A percentile compares a stretch with the other conserved stretches of the same genome.
Evolutionary conservation across 1,284 basidiomycete genomes (phyloP).

Genomic region (Exobasidium cylindrosporum): DNA sequence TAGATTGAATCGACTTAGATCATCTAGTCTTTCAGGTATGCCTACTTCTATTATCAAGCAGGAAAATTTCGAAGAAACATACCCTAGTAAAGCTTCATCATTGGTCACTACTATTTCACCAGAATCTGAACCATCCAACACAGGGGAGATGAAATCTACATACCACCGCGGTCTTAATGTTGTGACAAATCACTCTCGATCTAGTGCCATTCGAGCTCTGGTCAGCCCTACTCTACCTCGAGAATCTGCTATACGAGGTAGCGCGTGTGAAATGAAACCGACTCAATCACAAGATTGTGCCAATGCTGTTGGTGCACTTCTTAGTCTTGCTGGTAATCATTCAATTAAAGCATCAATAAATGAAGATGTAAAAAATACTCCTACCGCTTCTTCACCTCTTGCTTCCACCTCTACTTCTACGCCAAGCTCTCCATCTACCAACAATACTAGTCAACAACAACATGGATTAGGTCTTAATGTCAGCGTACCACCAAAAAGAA

Average conservation of each 20-base stretch:
- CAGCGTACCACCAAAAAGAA: background rate
- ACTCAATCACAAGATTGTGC: background rate
- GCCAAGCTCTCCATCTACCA: background rate
- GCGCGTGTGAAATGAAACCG: constrained; percentile 9
- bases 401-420: background rate
- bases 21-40: background rate
- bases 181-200: background rate
- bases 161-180: background rate
- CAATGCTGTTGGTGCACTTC: constrained; percentile 7
- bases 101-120: background rate
- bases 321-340: constrained; percentile 6
- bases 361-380: background rate
- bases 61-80: background rate
- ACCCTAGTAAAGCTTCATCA: background rate
- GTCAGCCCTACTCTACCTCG: constrained; percentile 9
- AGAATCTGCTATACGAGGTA: constrained; percentile 9
- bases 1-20: background rate
- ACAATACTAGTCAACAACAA: background rate
- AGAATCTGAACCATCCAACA: background rate
- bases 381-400: background rate
- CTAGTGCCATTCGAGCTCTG: constrained; percentile 4
- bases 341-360: background rate
- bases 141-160: background rate
- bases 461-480: constrained; percentile 1
- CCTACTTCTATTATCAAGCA: background rate